Evolutionary conservation across 805 yeast species (phyloP).

Genomic region (Candida odintsovae): DNA sequence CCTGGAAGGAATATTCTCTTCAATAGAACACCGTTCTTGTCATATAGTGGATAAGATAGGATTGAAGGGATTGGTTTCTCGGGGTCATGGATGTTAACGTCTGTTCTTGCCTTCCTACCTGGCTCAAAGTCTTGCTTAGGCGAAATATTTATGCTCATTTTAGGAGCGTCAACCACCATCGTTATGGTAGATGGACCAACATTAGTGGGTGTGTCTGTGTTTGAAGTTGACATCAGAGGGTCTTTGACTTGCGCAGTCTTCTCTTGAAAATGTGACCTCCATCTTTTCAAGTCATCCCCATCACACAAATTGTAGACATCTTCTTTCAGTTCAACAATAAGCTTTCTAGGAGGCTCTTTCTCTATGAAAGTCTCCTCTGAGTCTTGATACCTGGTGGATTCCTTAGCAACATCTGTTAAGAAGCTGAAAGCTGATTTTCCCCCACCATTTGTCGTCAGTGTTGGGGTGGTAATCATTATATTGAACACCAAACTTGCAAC

Average conservation of each 20-base stretch:
- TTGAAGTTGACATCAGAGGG: too few species aligned
- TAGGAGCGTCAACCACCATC: not conserved
- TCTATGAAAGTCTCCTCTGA: not conserved
- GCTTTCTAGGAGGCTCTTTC: not conserved
- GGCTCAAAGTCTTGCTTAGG: not conserved
- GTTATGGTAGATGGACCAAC: not conserved
- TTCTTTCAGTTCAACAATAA: not conserved
- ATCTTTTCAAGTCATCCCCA: not conserved
- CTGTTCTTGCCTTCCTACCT: conserved; percentile 11
- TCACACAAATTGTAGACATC: not conserved
- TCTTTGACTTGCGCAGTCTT: too few species aligned
- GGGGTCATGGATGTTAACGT: conserved; percentile 18
- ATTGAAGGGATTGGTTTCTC: conserved; percentile 20
- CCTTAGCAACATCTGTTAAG: not conserved
- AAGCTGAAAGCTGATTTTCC: not conserved
- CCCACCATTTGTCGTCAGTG: not conserved
- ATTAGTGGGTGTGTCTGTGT: not conserved
- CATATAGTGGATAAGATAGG: conserved; percentile 20
- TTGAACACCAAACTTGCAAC: too few species aligned
- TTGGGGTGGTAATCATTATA: not conserved
- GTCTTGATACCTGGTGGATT: not conserved
- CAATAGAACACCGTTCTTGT: conserved; percentile 34
- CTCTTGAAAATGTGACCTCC: not conserved
- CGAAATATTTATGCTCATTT: not conserved
- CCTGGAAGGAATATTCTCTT: conserved; percentile 42